Evolutionary conservation across 2,329 filamentous ascomycete genomes (phyloP).

Genomic region (Hyphodiscus sp.): DNA sequence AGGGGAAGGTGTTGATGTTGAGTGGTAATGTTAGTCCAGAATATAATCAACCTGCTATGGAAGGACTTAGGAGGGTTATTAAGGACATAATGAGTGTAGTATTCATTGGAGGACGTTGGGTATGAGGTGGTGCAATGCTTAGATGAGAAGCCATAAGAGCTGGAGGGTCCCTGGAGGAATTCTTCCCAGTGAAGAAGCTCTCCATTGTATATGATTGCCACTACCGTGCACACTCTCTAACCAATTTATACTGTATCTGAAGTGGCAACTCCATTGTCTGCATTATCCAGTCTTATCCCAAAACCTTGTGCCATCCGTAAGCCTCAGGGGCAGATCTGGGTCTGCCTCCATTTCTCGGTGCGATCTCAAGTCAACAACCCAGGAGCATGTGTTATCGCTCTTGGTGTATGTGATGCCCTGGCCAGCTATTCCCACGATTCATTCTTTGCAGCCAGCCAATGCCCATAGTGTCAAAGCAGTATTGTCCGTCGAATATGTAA

Average conservation of each 20-base stretch:
- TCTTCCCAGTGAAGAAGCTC: background rate
- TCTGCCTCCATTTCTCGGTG: no score
- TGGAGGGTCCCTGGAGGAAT: background rate
- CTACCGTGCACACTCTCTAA: background rate
- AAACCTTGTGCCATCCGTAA: no score
- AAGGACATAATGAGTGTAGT: background rate
- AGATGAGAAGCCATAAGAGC: background rate
- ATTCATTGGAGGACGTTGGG: background rate
- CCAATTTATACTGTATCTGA: background rate
- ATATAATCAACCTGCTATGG: background rate
- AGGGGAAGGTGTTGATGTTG: background rate
- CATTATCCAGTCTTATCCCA: background rate
- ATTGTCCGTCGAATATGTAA: constrained; percentile 40
- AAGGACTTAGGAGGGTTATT: background rate
- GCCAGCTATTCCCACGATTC: background rate
- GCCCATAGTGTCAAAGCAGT: background rate
- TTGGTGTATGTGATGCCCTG: no score
- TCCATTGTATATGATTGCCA: background rate
- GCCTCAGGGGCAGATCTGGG: no score
- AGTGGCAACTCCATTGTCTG: background rate
- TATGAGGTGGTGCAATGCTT: background rate
- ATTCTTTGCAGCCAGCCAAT: background rate
- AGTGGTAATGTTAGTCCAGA: background rate
- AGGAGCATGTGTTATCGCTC: no score
- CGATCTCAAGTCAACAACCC: no score